These are phyloP conservation scores for Dictyostelium capitatum DNA, from an alignment of 78 protist species.

Conservation along the genomic window DNA sequence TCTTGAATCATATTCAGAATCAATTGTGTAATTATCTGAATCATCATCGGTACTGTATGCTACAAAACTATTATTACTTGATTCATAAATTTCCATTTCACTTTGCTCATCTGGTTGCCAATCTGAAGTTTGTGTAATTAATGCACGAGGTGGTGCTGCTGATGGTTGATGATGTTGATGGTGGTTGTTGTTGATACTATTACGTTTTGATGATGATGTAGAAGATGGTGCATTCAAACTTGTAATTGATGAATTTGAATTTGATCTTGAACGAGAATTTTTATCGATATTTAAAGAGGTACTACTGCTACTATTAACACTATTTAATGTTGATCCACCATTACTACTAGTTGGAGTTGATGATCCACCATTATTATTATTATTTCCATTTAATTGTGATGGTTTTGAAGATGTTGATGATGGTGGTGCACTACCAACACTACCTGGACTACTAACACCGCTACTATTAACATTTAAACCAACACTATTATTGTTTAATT, in stretches of 20 bases:
- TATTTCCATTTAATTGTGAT: background rate
- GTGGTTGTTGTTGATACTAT: too few species aligned
- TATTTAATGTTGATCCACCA: background rate
- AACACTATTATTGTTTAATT: background rate
- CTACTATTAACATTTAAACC: background rate
- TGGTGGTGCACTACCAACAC: background rate
- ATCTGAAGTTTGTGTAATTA: constrained; percentile 39
- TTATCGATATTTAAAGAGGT: background rate
- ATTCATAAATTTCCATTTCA: constrained; percentile 42
- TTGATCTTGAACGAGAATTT: background rate
- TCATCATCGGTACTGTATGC: constrained; percentile 56
- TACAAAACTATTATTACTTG: background rate
- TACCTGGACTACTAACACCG: background rate
- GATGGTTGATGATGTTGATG: background rate
- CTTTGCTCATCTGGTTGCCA: constrained; percentile 76
- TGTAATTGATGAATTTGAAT: background rate
- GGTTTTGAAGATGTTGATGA: background rate
- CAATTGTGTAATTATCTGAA: background rate
- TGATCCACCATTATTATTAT: background rate
- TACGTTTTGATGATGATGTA: background rate
- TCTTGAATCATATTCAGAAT: background rate
- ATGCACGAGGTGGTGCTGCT: constrained; percentile 28
- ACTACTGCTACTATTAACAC: background rate
- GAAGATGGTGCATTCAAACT: background rate
- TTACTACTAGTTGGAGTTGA: background rate